These are phyloP conservation scores for Ceriops zippeliana DNA, from an alignment of 345 rosid genomes.

Conservation along the genomic window DNA sequence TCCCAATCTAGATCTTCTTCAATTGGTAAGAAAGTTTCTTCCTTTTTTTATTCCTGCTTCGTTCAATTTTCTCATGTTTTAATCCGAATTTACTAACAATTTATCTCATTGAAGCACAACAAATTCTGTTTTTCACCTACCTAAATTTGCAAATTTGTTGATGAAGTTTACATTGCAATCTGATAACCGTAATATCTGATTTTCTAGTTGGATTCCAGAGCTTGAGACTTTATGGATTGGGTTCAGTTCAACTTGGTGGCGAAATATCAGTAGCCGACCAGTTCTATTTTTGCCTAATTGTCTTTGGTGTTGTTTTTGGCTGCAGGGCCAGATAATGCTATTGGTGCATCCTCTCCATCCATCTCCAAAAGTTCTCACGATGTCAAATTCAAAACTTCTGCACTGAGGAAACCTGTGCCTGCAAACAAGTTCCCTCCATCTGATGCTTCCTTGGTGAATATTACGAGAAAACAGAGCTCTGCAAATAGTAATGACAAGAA, in stretches of 20 bases:
- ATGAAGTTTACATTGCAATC: background rate
- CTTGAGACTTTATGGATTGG: background rate
- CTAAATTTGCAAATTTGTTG: no score
- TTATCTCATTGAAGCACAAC: background rate
- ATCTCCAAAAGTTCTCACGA: constrained; percentile 43
- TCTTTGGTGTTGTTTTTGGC: constrained; percentile 16
- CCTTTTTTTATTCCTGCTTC: background rate
- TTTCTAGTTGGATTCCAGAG: background rate
- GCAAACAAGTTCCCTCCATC: constrained; percentile 56
- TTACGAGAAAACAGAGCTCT: constrained; percentile 39
- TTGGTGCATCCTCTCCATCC: constrained; percentile 42
- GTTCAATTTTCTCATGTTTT: background rate
- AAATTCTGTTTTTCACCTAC: background rate
- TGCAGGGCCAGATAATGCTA: constrained; percentile 50
- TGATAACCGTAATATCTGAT: background rate
- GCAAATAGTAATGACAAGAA: constrained; percentile 34
- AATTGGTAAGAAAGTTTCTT: constrained; percentile 28
- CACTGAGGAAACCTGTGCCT: constrained; percentile 50
- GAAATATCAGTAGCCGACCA: background rate
- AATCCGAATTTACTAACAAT: background rate
- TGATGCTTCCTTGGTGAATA: constrained; percentile 31
- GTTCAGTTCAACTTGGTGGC: background rate
- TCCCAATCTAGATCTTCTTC: constrained; percentile 46
- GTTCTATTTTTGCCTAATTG: constrained; percentile 3
- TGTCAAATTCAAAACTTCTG: constrained; percentile 38